Base-by-base conservation (phyloP, 306 rosid genomes). In the Lablab purpureus region DNA sequence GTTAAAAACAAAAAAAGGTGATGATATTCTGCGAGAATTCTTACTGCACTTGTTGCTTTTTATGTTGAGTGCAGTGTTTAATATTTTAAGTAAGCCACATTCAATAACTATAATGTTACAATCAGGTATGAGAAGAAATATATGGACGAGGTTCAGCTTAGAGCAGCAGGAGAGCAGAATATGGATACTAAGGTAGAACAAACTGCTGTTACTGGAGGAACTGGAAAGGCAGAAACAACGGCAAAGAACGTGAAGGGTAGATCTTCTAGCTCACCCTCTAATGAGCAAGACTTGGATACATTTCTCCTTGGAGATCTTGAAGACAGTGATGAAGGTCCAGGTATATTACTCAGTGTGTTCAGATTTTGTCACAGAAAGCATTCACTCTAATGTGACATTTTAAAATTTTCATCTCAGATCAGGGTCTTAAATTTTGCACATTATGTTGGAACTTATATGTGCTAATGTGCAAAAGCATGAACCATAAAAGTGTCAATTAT, bases 261-360 rank as follows among this genome's bases (percentile, higher is more conserved):
- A 81, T 80, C 93, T 78, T 88, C 97, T 17, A 88, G 86, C 47
- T 71, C 93, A 82, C 89, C 95, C 37, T 85, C 93, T 19, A 83
- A 87, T 67, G 99, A 92, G 81, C 97, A 92, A 82, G 99, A 94
- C 81, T 74, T 92, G 86, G 97, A 94, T 79, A 82, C 91, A 19
- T 94, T 94, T 82, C 97, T 94, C 74, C 92, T 94, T 83, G 99
- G 97, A 73, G 99, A 94, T 88, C 94, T 91, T 83, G 99, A 94
- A 86, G 99, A 91, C 83, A 91, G 97, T 55, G 99, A 94, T 77
- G 97, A 89, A 32, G 97, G 83, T 71, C 87, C 87, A 81, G 99
- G 99, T 94, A 84, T 73, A 46, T 84, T 75, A 46, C 67, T 66
- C 32, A 28, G 37, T 52, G 74, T 78, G 68, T 80, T 72, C 59